Conservation (phyloP, 805 yeast genomes). For the Kazachstania kunashirensis region DNA sequence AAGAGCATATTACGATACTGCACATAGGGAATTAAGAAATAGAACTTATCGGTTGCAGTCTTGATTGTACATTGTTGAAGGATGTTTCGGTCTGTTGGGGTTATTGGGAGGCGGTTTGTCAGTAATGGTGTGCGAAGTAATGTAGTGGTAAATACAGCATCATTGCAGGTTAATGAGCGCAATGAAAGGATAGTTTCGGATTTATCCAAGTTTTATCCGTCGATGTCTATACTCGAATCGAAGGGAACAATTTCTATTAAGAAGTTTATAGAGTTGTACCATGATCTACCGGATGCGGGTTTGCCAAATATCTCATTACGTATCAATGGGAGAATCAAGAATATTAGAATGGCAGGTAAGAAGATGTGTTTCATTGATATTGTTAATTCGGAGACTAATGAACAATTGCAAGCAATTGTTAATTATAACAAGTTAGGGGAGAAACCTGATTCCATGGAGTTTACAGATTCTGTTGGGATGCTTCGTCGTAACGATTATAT, state of each 20-base stretch:
- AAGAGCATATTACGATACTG: no score
- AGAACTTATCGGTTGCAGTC: no score
- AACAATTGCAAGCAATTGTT: constrained; percentile 20
- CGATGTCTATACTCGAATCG: constrained; percentile 13
- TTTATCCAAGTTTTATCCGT: constrained; percentile 19
- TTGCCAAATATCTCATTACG: constrained; percentile 1
- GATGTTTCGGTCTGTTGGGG: no score
- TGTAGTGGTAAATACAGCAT: constrained; percentile 14
- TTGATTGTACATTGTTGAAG: no score
- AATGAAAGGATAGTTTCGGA: constrained; percentile 12
- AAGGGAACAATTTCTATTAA: constrained; percentile 7
- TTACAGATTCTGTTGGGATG: constrained; percentile 10
- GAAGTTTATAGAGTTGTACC: constrained; percentile 8
- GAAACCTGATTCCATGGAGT: constrained; percentile 2
- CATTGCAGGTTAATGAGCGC: constrained; percentile 17
- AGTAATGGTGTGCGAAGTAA: no score
- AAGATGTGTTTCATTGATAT: constrained; percentile 28
- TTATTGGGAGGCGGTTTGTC: no score
- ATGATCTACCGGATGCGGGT: not conserved
- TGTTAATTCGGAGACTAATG: constrained; percentile 5
- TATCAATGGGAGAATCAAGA: constrained; percentile 20
- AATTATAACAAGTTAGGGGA: constrained; percentile 10
- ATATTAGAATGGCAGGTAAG: constrained; percentile 26
- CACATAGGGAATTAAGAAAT: no score
- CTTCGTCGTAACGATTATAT: constrained; percentile 68